Evolutionary conservation across 306 rosid genomes (phyloP), one percentile per base, ranked within the genome.

Genomic region (Prunus davidiana): DNA sequence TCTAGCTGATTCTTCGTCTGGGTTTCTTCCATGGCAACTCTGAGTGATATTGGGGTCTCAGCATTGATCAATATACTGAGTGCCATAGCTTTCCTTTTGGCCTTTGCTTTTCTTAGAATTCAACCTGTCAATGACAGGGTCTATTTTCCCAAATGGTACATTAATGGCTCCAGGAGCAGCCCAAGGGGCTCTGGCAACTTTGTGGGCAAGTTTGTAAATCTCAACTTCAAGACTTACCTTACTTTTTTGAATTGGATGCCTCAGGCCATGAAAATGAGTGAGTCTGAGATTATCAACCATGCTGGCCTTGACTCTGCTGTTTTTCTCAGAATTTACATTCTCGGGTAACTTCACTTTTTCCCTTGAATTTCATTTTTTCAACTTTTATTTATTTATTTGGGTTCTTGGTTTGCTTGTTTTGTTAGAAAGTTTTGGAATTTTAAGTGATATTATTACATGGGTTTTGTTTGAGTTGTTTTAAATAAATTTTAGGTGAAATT

Each of bases 231-330:
- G 75, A 95, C 99, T 80, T 95, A 95, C 62, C 18, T 95, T 15
- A 82, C 97, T 1, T 95, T 95, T 83, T 84, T 95, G 80, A 90
- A 89, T 57, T 95, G 99, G 99, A 95, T 95, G 97, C 99, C 99
- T 46, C 90, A 85, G 69, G 97, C 99, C 82, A 64, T 92, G 78
- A 90, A 84, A 85, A 92, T 91, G 97, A 73, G 76, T 67, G 97
- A 95, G 78, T 7, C 88, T 76, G 93, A 92, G 82, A 95, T 95
- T 66, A 88, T 90, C 70, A 81, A 50, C 84, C 97, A 92, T 83
- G 97, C 99, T 80, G 97, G 99, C 20, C 89, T 95, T 67, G 99
- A 95, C 82, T 95, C 99, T 83, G 97, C 97, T 85, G 96, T 78
- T 85, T 95, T 95, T 55, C 95, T 95, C 74, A 88, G 99, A 85